Percentiles rank a stretch among this genome's conserved stretches.
phyloP scores from a whole-genome alignment of 2,329 filamentous ascomycete species.

The Botrytis fabae region DNA sequence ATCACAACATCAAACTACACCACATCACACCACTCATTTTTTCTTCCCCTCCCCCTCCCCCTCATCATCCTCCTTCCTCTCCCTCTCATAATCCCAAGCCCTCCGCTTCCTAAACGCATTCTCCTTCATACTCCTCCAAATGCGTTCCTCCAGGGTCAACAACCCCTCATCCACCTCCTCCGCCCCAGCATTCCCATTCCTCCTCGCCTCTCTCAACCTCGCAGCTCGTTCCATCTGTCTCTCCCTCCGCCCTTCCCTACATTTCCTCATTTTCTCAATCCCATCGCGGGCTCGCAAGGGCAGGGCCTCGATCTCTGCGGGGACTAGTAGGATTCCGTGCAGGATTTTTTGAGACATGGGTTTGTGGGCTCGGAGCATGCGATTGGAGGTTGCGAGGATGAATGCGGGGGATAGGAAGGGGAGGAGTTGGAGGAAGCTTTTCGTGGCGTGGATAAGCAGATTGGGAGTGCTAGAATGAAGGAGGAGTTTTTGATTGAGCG shows the following conservation, averaged over 20 bases:
- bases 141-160: background rate
- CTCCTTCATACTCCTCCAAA: background rate
- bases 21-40: background rate
- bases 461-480: rapidly evolving
- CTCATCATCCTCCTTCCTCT: background rate
- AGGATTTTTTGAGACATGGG: background rate
- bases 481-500: background rate
- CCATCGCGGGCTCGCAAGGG: background rate
- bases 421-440: background rate
- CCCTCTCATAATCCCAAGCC: background rate
- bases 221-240: background rate
- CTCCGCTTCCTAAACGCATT: background rate
- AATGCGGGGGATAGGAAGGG: too few species aligned
- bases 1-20: too few species aligned
- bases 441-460: background rate
- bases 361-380: background rate
- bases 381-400: too few species aligned
- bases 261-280: background rate
- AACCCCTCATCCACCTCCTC: background rate
- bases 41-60: background rate
- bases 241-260: background rate
- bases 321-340: background rate
- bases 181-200: background rate
- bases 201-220: background rate
- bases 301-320: background rate